Evolutionary conservation across 768 basidiomycete species (phyloP).

Genomic region (Leccinum aurantiacum): DNA sequence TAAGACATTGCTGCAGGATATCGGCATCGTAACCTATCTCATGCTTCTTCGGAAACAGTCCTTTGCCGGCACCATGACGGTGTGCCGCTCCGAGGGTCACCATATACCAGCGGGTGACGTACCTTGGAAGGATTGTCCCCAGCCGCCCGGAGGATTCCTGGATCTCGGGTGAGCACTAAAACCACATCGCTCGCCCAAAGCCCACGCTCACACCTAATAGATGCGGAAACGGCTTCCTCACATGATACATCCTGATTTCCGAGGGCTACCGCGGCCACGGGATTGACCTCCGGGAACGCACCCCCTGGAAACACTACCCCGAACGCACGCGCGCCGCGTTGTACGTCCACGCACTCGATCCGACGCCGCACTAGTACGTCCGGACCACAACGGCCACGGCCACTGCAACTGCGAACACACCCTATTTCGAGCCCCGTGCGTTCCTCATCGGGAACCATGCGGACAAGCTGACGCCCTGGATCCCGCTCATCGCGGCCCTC

Average conservation of each 20-base stretch:
- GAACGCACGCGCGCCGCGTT: conserved; percentile 57
- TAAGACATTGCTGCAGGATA: conserved; percentile 55
- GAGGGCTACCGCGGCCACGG: conserved; percentile 88
- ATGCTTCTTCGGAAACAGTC: conserved; percentile 88
- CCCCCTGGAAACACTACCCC: conserved; percentile 84
- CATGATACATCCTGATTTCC: conserved; percentile 69
- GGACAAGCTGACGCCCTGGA: conserved; percentile 95
- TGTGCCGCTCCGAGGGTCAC: not conserved
- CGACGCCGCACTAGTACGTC: conserved; percentile 28
- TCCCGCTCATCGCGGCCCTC: conserved; percentile 75
- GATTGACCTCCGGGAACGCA: conserved; percentile 81
- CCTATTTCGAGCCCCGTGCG: conserved; percentile 42
- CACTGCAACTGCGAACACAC: not conserved
- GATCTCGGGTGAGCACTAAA: conserved; percentile 70
- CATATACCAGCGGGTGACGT: conserved; percentile 6
- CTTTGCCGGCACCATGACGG: conserved; percentile 35
- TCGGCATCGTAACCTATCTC: conserved; percentile 91
- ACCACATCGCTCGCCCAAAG: not conserved
- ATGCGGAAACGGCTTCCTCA: conserved; percentile 91
- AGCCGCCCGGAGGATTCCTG: conserved; percentile 83
- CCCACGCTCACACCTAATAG: not conserved
- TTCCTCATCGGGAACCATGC: conserved; percentile 96
- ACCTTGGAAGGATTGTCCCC: conserved; percentile 74
- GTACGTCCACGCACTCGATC: conserved; percentile 71
- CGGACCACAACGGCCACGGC: not conserved